A percentile compares a stretch with the other conserved stretches of the same genome.
These are phyloP conservation scores for Mucor piriformis DNA, from an alignment of 371 early-diverging fungal species.

Conservation along the genomic window DNA sequence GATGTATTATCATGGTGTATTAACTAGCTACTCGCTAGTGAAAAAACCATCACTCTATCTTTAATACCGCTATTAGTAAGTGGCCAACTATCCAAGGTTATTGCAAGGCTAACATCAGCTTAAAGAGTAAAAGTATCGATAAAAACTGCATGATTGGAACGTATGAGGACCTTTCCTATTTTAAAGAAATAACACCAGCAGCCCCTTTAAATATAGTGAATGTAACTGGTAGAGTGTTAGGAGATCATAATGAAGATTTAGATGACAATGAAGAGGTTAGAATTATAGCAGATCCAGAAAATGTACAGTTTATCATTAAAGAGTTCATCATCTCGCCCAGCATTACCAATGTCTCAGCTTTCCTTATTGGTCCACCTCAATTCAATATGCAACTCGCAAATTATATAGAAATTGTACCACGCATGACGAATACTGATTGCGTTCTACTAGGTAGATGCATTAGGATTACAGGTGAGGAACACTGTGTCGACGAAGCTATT, in stretches of 20 bases:
- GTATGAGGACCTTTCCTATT: background rate
- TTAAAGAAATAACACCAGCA: background rate
- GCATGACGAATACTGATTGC: slow-evolving; percentile 29
- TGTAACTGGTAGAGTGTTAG: background rate
- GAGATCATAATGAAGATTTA: background rate
- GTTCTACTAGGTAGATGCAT: slow-evolving; percentile 19
- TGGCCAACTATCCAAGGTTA: too few species aligned
- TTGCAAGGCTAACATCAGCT: background rate
- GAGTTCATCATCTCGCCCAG: slow-evolving; percentile 31
- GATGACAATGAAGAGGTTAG: background rate
- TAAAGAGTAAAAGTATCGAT: background rate
- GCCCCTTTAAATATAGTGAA: background rate
- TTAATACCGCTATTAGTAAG: background rate
- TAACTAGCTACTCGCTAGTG: background rate
- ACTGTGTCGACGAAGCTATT: slow-evolving; percentile 32
- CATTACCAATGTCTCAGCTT: slow-evolving; percentile 18
- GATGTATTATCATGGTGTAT: background rate
- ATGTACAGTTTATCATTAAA: background rate
- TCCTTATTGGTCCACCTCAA: slow-evolving; percentile 30
- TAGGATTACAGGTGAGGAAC: slow-evolving; percentile 21
- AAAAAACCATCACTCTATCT: background rate
- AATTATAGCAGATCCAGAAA: background rate
- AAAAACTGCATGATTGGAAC: background rate
- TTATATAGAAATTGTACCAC: slow-evolving; percentile 26
- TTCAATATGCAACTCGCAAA: slow-evolving; percentile 25